These are phyloP conservation scores for Vitis hybrid DNA, from an alignment of 177 flowering plant species.

Conservation along the genomic window DNA sequence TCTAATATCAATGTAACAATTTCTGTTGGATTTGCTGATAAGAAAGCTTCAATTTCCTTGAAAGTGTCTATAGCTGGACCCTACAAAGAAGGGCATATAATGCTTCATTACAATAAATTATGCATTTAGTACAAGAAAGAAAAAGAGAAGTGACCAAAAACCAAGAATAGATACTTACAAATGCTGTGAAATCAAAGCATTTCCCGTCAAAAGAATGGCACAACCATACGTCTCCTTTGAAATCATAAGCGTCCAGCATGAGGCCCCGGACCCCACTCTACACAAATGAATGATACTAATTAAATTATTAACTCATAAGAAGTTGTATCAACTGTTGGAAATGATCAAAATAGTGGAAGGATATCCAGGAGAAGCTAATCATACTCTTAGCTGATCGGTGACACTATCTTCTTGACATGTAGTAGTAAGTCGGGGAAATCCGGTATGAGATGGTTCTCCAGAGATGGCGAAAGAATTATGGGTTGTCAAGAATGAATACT, in stretches of 20 bases:
- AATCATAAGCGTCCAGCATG: conserved; percentile 40
- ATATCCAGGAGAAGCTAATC: no score
- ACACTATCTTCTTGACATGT: no score
- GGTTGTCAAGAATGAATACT: no score
- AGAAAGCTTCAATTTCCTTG: conserved; percentile 29
- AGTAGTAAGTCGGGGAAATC: no score
- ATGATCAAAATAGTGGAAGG: no score
- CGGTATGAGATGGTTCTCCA: no score
- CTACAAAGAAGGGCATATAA: conserved; percentile 4
- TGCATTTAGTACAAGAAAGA: no score
- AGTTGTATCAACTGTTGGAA: no score
- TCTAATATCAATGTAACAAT: conserved; percentile 39
- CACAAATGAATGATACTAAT: neutral
- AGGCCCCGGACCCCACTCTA: conserved; percentile 42
- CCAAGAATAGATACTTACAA: conserved; percentile 18
- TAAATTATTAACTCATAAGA: no score
- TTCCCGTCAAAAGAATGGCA: conserved; percentile 41
- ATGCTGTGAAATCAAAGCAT: conserved; percentile 34
- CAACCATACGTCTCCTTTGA: conserved; percentile 36
- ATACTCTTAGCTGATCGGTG: no score
- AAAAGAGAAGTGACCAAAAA: neutral
- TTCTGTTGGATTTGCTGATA: conserved; percentile 34
- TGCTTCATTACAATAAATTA: neutral
- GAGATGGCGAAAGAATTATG: no score
- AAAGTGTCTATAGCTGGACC: conserved; percentile 29